Percentiles rank a stretch among this genome's conserved stretches.
These are phyloP conservation scores for Macadamia tetraphylla DNA, from an alignment of 164 flowering plant species.

Conservation along the genomic window DNA sequence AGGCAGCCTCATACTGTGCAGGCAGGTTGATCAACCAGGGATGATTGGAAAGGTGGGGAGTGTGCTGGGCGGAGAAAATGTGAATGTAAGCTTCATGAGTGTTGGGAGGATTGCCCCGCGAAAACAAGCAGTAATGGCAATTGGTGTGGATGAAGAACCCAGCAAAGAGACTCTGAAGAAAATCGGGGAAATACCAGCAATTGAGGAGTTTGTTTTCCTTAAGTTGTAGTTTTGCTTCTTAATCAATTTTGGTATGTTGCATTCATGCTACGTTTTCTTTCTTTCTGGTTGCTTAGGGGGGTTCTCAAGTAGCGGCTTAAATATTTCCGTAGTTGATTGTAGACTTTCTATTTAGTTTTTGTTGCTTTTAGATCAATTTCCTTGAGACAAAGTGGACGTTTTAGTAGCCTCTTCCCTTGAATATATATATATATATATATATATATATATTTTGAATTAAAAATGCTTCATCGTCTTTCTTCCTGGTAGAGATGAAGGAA, in stretches of 20 bases:
- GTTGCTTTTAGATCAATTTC: no score
- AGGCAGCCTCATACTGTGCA: constrained; percentile 80
- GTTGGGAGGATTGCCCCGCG: constrained; percentile 78
- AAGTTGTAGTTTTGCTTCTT: constrained; percentile 30
- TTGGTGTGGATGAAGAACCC: constrained; percentile 80
- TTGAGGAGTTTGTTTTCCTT: constrained; percentile 81
- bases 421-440: no score
- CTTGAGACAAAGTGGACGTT: no score
- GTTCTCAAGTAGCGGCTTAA: no score
- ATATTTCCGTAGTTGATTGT: no score
- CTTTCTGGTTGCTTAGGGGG: no score
- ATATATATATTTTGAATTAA: no score
- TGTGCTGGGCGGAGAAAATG: constrained; percentile 66
- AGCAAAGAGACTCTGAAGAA: constrained; percentile 44
- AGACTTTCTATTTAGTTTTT: no score
- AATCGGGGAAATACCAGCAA: constrained; percentile 70
- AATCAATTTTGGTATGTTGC: constrained; percentile 9
- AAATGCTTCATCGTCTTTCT: no score
- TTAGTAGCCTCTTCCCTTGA: no score
- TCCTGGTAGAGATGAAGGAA: no score
- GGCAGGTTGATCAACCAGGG: constrained; percentile 93
- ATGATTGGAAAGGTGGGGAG: constrained; percentile 83
- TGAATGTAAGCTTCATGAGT: constrained; percentile 84
- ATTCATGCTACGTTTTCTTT: no score
- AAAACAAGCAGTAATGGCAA: constrained; percentile 84